Percentiles rank a stretch among this genome's conserved stretches.
phyloP scores from a whole-genome alignment of 768 basidiomycete genomes.

The Myochromella boudieri region DNA sequence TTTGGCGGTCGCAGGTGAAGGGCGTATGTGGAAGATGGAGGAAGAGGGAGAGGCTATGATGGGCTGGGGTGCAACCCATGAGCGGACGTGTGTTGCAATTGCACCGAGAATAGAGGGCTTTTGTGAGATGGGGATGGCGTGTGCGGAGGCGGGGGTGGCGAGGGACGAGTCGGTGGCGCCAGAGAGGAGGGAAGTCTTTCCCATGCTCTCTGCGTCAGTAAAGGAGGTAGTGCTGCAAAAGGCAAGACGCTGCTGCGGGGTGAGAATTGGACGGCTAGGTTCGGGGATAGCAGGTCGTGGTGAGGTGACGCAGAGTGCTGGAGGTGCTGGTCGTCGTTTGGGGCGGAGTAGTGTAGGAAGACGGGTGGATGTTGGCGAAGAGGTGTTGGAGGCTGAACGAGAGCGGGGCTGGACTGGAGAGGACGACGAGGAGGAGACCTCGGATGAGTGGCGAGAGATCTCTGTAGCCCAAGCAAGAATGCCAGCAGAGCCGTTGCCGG shows the following conservation, averaged over 20 bases:
- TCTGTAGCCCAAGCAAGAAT: conserved; percentile 49
- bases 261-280: conserved; percentile 30
- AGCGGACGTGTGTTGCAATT: conserved; percentile 42
- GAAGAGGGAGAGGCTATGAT: conserved; percentile 23
- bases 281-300: conserved; percentile 30
- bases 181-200: conserved; percentile 32
- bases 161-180: conserved; percentile 49
- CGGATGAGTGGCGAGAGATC: conserved; percentile 30
- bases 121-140: conserved; percentile 27
- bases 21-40: conserved; percentile 17
- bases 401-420: conserved; percentile 20
- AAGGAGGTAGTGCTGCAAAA: conserved; percentile 25
- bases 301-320: conserved; percentile 48
- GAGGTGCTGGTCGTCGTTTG: conserved; percentile 40
- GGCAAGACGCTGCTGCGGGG: conserved; percentile 34
- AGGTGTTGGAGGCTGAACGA: conserved; percentile 11
- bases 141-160: conserved; percentile 47
- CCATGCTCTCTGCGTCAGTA: conserved; percentile 32
- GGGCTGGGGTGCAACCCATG: conserved; percentile 40
- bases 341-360: conserved; percentile 40
- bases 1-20: conserved; percentile 8
- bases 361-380: conserved; percentile 22
- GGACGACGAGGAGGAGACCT: conserved; percentile 2
- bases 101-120: conserved; percentile 33
- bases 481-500: conserved; percentile 38